Base-by-base conservation (phyloP, 164 flowering plant species). In the Vitis riparia region DNA sequence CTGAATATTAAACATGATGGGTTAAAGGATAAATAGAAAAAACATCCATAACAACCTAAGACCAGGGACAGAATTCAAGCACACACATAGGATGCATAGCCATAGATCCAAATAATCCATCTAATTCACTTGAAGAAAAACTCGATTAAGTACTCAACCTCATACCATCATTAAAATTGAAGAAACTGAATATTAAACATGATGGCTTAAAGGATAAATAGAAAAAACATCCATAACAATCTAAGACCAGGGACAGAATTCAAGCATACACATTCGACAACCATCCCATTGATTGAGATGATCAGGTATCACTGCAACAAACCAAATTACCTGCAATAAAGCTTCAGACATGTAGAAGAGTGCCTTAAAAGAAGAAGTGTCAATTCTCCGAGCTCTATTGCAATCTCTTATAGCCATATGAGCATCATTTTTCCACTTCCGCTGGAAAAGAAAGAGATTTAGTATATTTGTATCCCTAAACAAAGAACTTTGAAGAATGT, bases 391-490 rank as follows among this genome's bases (percentile, higher is more conserved):
- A 77, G 98, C 99, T 75, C 72, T 79, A 50, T 81, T 79, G 77
- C 97, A 91, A 82, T 95, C 99, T 80, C 93, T 85, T 56, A 93
- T 79, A 55, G 98, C 96, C 94, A 95, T 90, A 82, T 92, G 85
- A 62, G 72, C 88, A 81, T 95, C 99, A 87, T 88, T 95, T 77
- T 91, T 93, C 98, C 99, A 95, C 73, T 88, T 86, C 65, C 99
- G 71, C 99, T 92, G 90, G 12, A 65, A 71, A 63, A 47, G 13
- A 55, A 63, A 64, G 50, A 10, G 1, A n/a, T 14, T 65, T 15
- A 53, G 13, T 13, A 13, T n/a, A 64, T 50, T 51, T 29, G 30
- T 7, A 5, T 13, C 27, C 11, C 17, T 44, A 75, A 32, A 11
- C 12, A 19, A 49, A 53, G 16, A 64, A 56, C 56, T n/a, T 2